Conservation (phyloP, 2,329 filamentous ascomycete species). For the Fusarium odoratissimum region DNA sequence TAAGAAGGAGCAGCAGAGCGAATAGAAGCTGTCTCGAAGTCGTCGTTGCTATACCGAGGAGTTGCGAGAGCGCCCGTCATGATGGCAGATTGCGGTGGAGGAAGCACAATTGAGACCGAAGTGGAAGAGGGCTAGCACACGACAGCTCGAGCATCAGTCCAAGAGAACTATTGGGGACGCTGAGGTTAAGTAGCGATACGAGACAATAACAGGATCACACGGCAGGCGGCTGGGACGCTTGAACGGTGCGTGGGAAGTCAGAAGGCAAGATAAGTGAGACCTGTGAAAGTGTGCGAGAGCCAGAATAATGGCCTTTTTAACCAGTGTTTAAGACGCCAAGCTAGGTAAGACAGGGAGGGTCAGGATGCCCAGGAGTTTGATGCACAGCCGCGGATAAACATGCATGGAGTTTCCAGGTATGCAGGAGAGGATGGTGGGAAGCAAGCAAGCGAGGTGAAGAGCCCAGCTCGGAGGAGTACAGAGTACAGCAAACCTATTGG, state of each 20-base stretch:
- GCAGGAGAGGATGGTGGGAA: slow-evolving; percentile 40
- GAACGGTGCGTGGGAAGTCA: slow-evolving; percentile 26
- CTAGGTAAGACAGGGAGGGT: slow-evolving; percentile 44
- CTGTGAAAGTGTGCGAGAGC: slow-evolving; percentile 22
- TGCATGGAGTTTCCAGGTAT: slow-evolving; percentile 39
- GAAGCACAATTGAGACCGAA: slow-evolving; percentile 30
- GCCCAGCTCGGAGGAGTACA: slow-evolving; percentile 30
- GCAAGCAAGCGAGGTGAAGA: slow-evolving; percentile 18
- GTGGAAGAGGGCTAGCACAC: slow-evolving; percentile 34
- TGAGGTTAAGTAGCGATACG: slow-evolving; percentile 26
- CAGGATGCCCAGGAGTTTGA: slow-evolving; percentile 40
- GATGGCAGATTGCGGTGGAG: slow-evolving; percentile 32
- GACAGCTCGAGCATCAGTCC: slow-evolving; percentile 42
- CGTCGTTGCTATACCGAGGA: slow-evolving; percentile 58
- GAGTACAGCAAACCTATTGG: slow-evolving; percentile 21
- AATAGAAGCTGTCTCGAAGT: slow-evolving; percentile 76
- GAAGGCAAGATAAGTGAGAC: slow-evolving; percentile 37
- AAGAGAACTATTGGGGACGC: slow-evolving; percentile 21
- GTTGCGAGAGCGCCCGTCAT: slow-evolving; percentile 49
- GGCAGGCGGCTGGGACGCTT: slow-evolving; percentile 28
- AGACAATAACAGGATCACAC: slow-evolving; percentile 29
- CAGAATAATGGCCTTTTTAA: slow-evolving; percentile 39
- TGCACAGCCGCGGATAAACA: slow-evolving; percentile 46
- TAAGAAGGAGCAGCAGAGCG: slow-evolving; percentile 77
- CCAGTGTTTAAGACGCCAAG: slow-evolving; percentile 24